Base-by-base conservation (phyloP, 2,329 filamentous ascomycete genomes). In the Exophiala bonariae region DNA sequence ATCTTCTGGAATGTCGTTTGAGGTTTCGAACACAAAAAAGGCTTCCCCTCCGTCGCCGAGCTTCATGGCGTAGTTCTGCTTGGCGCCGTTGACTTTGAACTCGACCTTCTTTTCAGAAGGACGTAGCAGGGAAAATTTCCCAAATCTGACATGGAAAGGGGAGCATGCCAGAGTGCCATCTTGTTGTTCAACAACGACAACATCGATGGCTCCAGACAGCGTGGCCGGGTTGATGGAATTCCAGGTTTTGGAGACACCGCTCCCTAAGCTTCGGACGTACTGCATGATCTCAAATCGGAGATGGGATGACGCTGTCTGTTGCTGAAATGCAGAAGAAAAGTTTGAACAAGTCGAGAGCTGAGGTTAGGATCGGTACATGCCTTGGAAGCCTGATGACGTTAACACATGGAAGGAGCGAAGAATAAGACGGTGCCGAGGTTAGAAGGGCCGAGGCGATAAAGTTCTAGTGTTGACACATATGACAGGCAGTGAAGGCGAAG, bases 101-200 rank as follows among this genome's bases (percentile, higher is more conserved):
- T 97, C 91, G 63, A 99, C 93, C 80, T 97, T 99, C 74, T 99
- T 99, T 71, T 99, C 93, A 50, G 85, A 96, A 0, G 93, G 93
- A 17, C 93, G 87, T 62, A 99, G 74, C 31, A 99, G 79, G 50
- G 92, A 96, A 75, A 97, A 97, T 73, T 99, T 99, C 69, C 93
- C 93, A 69, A 99, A 99, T 61, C 93, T 90, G 57, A 99, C 93
- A 69, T 99, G 93, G 70, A 99, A 99, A 40, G 93, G 93, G 20
- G 92, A 97, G 72, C 93, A 99, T 57, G 86, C 84, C 48, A 97
- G 79, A 32, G 79, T 79, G 23, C 49, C 93, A 78, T 99, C 93
- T 65, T 92, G 89, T 59, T 95, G 90, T 70, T 99, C 90, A 49
- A 99, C 90, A 45, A 99, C 92, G 59, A 99, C 96, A 60, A 97